Evolutionary conservation across 805 yeast species (phyloP).

Genomic region (Yarrowia sp.): DNA sequence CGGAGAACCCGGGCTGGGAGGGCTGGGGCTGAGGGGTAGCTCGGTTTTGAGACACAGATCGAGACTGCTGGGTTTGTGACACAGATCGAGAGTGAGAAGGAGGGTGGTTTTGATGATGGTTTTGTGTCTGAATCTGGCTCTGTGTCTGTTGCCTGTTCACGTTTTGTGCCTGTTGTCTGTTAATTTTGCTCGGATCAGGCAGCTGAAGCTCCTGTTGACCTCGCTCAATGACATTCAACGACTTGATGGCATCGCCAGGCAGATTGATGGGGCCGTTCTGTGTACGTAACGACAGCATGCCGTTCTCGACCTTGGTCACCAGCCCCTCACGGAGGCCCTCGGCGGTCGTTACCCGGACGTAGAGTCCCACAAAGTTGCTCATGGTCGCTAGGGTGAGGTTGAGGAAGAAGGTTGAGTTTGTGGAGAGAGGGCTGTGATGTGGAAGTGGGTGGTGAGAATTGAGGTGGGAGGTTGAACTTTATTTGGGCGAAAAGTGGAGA

Average conservation of each 20-base stretch:
- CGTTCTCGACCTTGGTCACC: conserved; percentile 37
- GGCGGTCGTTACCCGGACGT: conserved; percentile 37
- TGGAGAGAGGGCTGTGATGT: too few relatives aligned
- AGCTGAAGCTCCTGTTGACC: conserved; percentile 6
- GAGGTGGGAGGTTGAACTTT: conserved; percentile 16
- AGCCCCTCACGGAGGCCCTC: conserved; percentile 34
- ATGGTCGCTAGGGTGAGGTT: background rate
- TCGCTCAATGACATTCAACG: conserved; percentile 21
- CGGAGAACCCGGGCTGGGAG: conserved; percentile 5
- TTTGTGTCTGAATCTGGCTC: too few relatives aligned
- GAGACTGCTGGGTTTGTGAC: too few relatives aligned
- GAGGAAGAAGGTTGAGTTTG: background rate
- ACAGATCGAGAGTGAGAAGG: background rate
- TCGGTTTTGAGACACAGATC: background rate
- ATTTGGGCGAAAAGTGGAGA: background rate
- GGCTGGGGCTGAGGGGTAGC: background rate
- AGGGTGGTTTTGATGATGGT: background rate
- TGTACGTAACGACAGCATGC: conserved; percentile 23
- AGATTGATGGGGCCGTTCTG: conserved; percentile 29
- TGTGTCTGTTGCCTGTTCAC: too few relatives aligned
- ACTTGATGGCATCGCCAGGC: conserved; percentile 30
- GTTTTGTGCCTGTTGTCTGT: too few relatives aligned
- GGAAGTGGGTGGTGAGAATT: background rate
- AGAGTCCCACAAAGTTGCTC: conserved; percentile 39
- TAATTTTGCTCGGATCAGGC: conserved; percentile 4